A percentile compares a stretch with the other conserved stretches of the same genome.
phyloP scores from a whole-genome alignment of 1,139 yeast genomes.

The Neolecta irregularis region DNA sequence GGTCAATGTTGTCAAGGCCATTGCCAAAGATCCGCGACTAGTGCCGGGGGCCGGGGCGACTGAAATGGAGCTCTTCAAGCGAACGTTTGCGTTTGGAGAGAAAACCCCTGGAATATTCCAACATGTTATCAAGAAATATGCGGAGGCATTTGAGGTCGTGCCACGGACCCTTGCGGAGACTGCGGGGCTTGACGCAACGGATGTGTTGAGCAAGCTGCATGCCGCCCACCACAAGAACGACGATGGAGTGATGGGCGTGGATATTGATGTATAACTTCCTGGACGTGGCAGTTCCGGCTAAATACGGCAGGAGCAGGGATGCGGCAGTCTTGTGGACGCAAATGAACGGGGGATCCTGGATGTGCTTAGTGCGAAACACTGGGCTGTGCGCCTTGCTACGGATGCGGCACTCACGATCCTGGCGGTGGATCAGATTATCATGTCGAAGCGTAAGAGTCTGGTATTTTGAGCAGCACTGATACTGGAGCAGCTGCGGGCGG shows the following conservation, averaged over 20 bases:
- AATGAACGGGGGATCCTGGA: conserved; percentile 58
- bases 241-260: conserved; percentile 43
- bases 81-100: conserved; percentile 74
- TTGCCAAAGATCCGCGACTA: conserved; percentile 61
- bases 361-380: conserved; percentile 60
- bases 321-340: conserved; percentile 56
- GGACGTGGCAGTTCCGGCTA: no score
- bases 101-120: conserved; percentile 85
- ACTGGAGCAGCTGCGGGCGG: conserved; percentile 15
- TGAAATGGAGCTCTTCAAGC: conserved; percentile 77
- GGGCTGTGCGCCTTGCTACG: conserved; percentile 85
- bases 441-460: conserved; percentile 51
- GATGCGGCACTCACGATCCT: conserved; percentile 88
- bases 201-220: conserved; percentile 69
- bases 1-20: conserved; percentile 79
- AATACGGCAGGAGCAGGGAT: conserved; percentile 24
- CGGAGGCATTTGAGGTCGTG: conserved; percentile 83
- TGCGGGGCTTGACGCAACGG: conserved; percentile 82
- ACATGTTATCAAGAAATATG: conserved; percentile 85
- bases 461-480: conserved; percentile 18
- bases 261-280: conserved; percentile 39
- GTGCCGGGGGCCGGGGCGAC: conserved; percentile 95
- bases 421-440: conserved; percentile 79
- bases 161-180: conserved; percentile 92
- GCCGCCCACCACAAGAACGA: conserved; percentile 54